Conservation (phyloP, 2,329 filamentous ascomycete species). For the Pseudohalonectria lignicola region DNA sequence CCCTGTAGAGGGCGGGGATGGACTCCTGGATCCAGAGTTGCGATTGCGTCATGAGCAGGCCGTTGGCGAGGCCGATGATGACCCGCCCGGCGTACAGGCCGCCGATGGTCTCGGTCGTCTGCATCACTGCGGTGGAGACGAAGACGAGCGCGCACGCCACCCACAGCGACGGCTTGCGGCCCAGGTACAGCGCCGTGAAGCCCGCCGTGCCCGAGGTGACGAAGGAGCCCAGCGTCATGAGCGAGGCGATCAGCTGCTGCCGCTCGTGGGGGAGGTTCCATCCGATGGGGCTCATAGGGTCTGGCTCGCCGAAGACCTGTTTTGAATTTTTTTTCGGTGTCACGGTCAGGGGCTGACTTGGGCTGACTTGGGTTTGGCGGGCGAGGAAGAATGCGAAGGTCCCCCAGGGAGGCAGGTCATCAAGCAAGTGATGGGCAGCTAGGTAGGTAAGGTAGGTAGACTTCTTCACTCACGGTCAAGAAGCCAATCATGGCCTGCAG, state of each 20-base stretch:
- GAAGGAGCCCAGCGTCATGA: conserved; percentile 22
- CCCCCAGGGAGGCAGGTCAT: too few relatives aligned
- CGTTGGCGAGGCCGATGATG: conserved; percentile 39
- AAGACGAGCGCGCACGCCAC: conserved; percentile 31
- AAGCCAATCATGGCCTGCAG: conserved; percentile 24
- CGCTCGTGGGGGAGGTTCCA: conserved; percentile 22
- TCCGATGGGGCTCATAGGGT: conserved; percentile 9
- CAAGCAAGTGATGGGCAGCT: too few relatives aligned
- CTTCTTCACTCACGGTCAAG: conserved; percentile 15
- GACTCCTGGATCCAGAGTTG: conserved; percentile 12
- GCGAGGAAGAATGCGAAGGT: too few relatives aligned
- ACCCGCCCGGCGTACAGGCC: conserved; percentile 38
- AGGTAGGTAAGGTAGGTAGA: too few relatives aligned
- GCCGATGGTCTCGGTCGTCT: conserved; percentile 35
- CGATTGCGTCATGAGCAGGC: conserved; percentile 37
- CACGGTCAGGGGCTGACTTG: too few relatives aligned
- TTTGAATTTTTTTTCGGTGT: not conserved
- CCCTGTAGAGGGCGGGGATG: conserved; percentile 10
- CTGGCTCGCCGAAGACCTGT: conserved; percentile 15
- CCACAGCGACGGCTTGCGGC: conserved; percentile 23
- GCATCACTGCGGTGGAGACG: conserved; percentile 40
- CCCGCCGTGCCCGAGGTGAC: conserved; percentile 20
- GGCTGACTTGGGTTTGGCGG: too few relatives aligned
- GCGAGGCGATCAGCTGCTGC: conserved; percentile 21
- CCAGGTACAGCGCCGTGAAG: conserved; percentile 18